Percentiles rank a stretch among this genome's conserved stretches.
Conservation (phyloP, 305 asterid genomes). For the Fraxinus sp. region DNA sequence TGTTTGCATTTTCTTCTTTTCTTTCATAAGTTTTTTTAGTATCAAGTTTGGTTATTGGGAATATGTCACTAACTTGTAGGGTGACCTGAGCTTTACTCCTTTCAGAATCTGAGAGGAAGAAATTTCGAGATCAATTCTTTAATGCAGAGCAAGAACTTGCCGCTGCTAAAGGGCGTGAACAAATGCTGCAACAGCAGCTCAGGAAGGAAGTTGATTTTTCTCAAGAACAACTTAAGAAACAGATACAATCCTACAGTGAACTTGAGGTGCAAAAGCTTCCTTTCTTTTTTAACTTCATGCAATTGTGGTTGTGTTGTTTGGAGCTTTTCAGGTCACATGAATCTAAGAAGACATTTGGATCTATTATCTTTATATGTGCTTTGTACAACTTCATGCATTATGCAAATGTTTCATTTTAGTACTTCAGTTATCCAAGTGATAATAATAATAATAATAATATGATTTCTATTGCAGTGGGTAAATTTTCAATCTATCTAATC, state of each 20-base stretch:
- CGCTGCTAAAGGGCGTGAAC: conserved; percentile 87
- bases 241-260: conserved; percentile 69
- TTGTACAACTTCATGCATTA: background rate
- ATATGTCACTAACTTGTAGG: conserved; percentile 18
- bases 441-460: background rate
- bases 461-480: background rate
- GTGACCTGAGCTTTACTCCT: conserved; percentile 20
- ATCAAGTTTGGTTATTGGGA: background rate
- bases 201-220: conserved; percentile 70
- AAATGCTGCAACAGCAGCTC: conserved; percentile 67
- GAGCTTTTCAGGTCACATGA: background rate
- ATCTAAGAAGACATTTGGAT: conserved; percentile 5
- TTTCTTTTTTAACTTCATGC: conserved; percentile 14
- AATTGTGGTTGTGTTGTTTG: conserved; percentile 7
- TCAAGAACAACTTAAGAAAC: conserved; percentile 69
- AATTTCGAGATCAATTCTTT: conserved; percentile 56
- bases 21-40: background rate
- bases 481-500: background rate
- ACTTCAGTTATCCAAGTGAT: background rate
- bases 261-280: conserved; percentile 59
- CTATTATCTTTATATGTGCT: background rate
- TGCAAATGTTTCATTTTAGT: background rate
- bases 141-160: conserved; percentile 88
- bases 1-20: background rate
- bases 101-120: conserved; percentile 80